Evolutionary conservation across 2,329 filamentous ascomycete species (phyloP).

Genomic region (Plectosphaerella cucumerina): DNA sequence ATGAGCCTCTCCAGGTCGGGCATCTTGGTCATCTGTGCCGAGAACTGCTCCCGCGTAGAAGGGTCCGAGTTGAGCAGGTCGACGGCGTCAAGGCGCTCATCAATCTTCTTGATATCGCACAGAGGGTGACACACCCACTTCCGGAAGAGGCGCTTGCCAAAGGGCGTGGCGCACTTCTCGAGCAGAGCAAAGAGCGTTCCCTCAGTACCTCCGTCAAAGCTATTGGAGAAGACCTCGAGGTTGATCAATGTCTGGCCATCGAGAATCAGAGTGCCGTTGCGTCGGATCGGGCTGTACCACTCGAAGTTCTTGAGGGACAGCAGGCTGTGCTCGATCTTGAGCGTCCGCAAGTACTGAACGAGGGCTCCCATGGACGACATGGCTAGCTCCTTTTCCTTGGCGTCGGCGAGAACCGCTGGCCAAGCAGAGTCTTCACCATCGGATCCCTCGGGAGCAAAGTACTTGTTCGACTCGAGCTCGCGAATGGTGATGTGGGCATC

Average conservation of each 20-base stretch:
- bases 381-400: slow-evolving; percentile 71
- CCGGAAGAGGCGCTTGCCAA: slow-evolving; percentile 91
- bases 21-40: slow-evolving; percentile 82
- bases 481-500: slow-evolving; percentile 75
- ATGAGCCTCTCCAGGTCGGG: slow-evolving; percentile 92
- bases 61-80: slow-evolving; percentile 85
- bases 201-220: slow-evolving; percentile 76
- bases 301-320: slow-evolving; percentile 88
- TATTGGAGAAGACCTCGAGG: slow-evolving; percentile 94
- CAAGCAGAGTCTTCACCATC: slow-evolving; percentile 54
- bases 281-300: slow-evolving; percentile 85
- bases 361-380: slow-evolving; percentile 92
- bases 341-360: slow-evolving; percentile 75
- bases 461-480: slow-evolving; percentile 74
- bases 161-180: slow-evolving; percentile 92
- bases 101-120: slow-evolving; percentile 81
- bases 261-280: slow-evolving; percentile 85
- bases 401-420: slow-evolving; percentile 70
- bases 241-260: slow-evolving; percentile 97
- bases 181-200: slow-evolving; percentile 88
- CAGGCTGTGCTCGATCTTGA: slow-evolving; percentile 86
- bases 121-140: slow-evolving; percentile 98
- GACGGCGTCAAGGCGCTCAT: slow-evolving; percentile 89
- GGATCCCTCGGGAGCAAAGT: slow-evolving; percentile 59
- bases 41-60: slow-evolving; percentile 79